Evolutionary conservation across 371 early-diverging fungal genomes (phyloP).

Genomic region (Dichotomocladium elegans): DNA sequence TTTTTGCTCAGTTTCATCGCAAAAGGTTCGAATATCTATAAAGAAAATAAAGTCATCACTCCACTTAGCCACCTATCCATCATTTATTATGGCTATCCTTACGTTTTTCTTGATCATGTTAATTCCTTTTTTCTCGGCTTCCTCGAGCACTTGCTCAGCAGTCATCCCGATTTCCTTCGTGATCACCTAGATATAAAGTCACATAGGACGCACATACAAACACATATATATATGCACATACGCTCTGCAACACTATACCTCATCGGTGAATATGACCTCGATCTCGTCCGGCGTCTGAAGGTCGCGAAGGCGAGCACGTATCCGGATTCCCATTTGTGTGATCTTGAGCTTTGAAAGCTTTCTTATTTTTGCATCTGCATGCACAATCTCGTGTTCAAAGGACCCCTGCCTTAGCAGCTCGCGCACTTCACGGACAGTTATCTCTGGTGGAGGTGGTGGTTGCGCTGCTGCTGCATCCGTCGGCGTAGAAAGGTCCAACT

Average conservation of each 20-base stretch:
- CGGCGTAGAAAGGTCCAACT: not conserved
- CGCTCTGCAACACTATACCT: not conserved
- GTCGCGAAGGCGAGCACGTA: not conserved
- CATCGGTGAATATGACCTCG: not conserved
- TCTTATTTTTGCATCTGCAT: not conserved
- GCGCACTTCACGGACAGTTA: not conserved
- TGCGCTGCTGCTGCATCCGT: not conserved
- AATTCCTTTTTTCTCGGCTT: not conserved
- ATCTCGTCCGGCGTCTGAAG: not conserved
- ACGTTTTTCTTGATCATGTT: not conserved
- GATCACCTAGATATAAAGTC: not conserved
- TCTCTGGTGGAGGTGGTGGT: not conserved
- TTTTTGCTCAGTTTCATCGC: not conserved
- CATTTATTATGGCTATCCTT: not conserved
- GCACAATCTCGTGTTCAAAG: not conserved
- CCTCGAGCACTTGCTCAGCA: not conserved
- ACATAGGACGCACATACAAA: not conserved
- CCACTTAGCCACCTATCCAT: too few relatives aligned
- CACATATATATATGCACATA: too few relatives aligned
- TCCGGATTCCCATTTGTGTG: not conserved
- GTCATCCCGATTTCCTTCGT: not conserved
- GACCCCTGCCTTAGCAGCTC: not conserved
- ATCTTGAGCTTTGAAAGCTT: not conserved
- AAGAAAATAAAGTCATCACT: not conserved
- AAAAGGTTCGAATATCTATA: not conserved